phyloP scores from a whole-genome alignment of 1,284 basidiomycete species.

The Neolentinus lepideus region DNA sequence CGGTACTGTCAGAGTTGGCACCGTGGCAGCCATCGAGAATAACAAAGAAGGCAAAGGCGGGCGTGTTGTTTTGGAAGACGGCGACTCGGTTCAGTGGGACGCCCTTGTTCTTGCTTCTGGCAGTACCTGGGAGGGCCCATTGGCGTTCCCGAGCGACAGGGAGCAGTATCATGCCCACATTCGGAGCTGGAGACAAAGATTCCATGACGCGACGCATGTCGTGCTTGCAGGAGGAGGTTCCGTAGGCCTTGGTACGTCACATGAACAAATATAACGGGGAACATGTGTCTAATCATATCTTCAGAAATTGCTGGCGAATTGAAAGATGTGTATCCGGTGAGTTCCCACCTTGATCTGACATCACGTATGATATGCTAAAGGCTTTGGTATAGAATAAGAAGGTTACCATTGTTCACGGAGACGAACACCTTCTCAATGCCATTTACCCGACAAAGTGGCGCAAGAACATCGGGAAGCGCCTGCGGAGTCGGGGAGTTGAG shows the following conservation, averaged over 20 bases:
- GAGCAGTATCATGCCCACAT: constrained; percentile 33
- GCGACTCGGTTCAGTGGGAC: constrained; percentile 42
- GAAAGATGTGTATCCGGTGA: constrained; percentile 41
- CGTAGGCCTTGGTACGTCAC: constrained; percentile 46
- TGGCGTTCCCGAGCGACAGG: constrained; percentile 36
- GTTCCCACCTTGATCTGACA: constrained; percentile 11
- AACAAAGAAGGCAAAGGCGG: constrained; percentile 30
- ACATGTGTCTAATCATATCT: background rate
- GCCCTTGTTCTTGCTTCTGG: constrained; percentile 55
- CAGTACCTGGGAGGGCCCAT: constrained; percentile 41
- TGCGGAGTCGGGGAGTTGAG: constrained; percentile 37
- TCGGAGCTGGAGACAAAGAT: constrained; percentile 33
- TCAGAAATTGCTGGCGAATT: constrained; percentile 55
- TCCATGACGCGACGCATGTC: constrained; percentile 40
- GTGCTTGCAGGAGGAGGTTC: constrained; percentile 58
- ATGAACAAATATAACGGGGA: background rate
- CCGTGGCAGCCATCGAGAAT: constrained; percentile 35
- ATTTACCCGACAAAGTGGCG: constrained; percentile 53
- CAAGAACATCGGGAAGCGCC: constrained; percentile 32
- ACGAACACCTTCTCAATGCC: constrained; percentile 43
- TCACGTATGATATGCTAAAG: constrained; percentile 4
- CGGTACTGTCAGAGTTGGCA: constrained; percentile 36
- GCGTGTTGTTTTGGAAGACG: constrained; percentile 35
- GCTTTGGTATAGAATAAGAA: constrained; percentile 38
- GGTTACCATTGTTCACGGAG: constrained; percentile 58